Percentiles rank a stretch among this genome's conserved stretches.
Evolutionary conservation across 2,329 filamentous ascomycete species (phyloP).

Genomic region (Pseudocercospora macadamiae): DNA sequence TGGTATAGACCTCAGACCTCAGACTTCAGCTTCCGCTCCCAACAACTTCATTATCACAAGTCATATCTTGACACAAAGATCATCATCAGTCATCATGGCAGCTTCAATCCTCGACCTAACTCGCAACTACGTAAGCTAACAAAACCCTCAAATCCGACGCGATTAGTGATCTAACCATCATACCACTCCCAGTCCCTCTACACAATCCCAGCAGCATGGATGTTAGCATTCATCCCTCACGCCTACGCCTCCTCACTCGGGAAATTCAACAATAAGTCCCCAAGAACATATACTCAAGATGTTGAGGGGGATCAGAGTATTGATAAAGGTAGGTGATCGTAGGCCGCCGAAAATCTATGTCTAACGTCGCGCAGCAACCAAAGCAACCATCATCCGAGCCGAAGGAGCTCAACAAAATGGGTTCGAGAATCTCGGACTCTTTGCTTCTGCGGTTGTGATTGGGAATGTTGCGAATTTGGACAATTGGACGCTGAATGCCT

Average conservation of each 20-base stretch:
- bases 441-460: constrained; percentile 44
- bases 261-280: constrained; percentile 23
- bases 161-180: no score
- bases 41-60: no score
- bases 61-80: background rate
- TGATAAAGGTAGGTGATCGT: constrained; percentile 17
- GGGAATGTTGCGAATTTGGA: constrained; percentile 43
- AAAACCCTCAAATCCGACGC: no score
- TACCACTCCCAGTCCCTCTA: constrained; percentile 33
- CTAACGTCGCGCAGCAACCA: constrained; percentile 31
- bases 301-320: constrained; percentile 18
- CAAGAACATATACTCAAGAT: constrained; percentile 20
- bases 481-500: constrained; percentile 31
- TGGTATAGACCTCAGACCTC: no score
- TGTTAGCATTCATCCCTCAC: background rate
- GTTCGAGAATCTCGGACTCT: constrained; percentile 45
- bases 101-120: constrained; percentile 16
- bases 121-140: constrained; percentile 20
- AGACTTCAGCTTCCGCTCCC: no score
- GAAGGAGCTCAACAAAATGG: constrained; percentile 45
- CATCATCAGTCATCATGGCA: constrained; percentile 10
- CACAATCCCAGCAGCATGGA: constrained; percentile 35
- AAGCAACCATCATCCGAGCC: constrained; percentile 40
- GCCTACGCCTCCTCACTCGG: constrained; percentile 4
- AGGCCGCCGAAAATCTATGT: background rate